Evolutionary conservation across 805 yeast species (phyloP), one percentile per base, ranked within the genome.

Genomic region (Hanseniaspora valbyensis): DNA sequence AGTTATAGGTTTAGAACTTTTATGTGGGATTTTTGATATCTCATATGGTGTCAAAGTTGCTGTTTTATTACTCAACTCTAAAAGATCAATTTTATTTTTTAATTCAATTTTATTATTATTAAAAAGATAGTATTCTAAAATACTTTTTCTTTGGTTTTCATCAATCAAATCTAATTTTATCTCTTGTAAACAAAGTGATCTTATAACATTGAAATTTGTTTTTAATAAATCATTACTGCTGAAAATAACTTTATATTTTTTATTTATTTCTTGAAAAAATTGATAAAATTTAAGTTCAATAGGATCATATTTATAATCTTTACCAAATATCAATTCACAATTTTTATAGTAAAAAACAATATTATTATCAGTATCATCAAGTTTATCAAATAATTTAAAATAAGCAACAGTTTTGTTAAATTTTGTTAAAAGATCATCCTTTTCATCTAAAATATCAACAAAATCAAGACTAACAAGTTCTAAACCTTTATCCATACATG

Each of bases 31-130:
- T 0, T 90, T 77, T 2, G 67, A 67, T 42, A 90, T 69, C 62
- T 92, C 96, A 19, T 83, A 70, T 1, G 96, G 95, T 0, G 92
- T 83, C 50, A 90, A 70, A 19, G 97, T 97, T 2, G 97, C 97
- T 53, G 95, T 83, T 58, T 88, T 95, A 44, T 83, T 66, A 0
- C 96, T 83, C 28, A 92, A 67, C 0, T 76, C 66, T 1, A 71
- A 66, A 5, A 75, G 57, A 19, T 36, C 39, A 4, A 36, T n/a
- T n/a, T n/a, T n/a, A n/a, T n/a, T n/a, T n/a, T n/a, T n/a, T n/a
- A n/a, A n/a, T n/a, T n/a, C n/a, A n/a, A n/a, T n/a, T n/a, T n/a
- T n/a, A n/a, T n/a, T n/a, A n/a, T n/a, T n/a, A n/a, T n/a, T n/a
- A n/a, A n/a, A 8, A 10, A 32, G 16, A 32, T 32, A 32, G 34